Evolutionary conservation across 306 rosid genomes (phyloP).

Genomic region (Quercus gilva): DNA sequence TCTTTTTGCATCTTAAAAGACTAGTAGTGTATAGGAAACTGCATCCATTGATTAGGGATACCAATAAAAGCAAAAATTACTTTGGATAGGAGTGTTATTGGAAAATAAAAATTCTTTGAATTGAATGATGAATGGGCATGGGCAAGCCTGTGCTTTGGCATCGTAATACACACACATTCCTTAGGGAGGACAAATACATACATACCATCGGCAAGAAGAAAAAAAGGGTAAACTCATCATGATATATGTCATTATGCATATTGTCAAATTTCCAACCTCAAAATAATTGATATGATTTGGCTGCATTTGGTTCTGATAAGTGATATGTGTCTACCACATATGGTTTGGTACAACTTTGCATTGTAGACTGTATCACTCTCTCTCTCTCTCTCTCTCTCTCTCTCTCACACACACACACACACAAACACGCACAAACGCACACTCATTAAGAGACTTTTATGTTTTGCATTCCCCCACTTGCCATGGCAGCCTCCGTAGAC

Average conservation of each 20-base stretch:
- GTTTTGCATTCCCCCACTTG: neutral
- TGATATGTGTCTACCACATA: neutral
- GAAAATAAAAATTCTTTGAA: neutral
- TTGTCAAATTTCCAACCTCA: constrained; percentile 2
- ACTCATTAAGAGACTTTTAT: constrained; percentile 4
- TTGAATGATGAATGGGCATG: constrained; percentile 5
- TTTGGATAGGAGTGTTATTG: neutral
- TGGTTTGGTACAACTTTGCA: neutral
- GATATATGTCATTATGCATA: neutral
- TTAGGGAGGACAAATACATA: neutral
- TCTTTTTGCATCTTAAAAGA: constrained; percentile 9
- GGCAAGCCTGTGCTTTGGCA: neutral
- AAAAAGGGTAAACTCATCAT: neutral
- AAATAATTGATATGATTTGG: constrained; percentile 6
- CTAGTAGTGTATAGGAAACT: neutral
- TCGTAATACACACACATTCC: neutral
- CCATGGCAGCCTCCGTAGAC: neutral
- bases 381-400: too few relatives aligned
- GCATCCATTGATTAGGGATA: neutral
- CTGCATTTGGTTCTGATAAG: neutral
- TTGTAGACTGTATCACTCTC: too few relatives aligned
- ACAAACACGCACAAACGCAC: too few relatives aligned
- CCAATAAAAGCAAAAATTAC: neutral
- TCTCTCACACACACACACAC: too few relatives aligned
- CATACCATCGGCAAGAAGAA: neutral